These are phyloP conservation scores for Croton setiger DNA, from an alignment of 441 rosid species.

Conservation along the genomic window DNA sequence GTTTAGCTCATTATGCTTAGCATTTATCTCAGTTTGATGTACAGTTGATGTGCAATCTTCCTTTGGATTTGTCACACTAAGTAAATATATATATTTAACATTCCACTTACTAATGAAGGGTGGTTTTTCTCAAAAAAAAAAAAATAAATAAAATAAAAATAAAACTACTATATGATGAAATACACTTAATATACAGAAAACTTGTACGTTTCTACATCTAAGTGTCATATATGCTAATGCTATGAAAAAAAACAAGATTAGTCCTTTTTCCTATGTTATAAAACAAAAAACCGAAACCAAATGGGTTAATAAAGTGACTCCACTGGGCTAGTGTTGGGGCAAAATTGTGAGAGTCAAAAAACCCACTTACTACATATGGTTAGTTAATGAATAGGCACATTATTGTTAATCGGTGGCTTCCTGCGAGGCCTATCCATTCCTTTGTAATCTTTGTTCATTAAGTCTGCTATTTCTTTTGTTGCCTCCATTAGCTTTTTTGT, in stretches of 20 bases:
- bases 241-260: slow-evolving; percentile 6
- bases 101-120: no score
- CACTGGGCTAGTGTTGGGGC: slow-evolving; percentile 21
- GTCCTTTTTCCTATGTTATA: slow-evolving; percentile 12
- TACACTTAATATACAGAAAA: slow-evolving; percentile 27
- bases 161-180: slow-evolving; percentile 11
- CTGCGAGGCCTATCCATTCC: slow-evolving; percentile 34
- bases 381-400: slow-evolving; percentile 36
- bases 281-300: not conserved
- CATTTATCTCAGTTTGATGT: not conserved
- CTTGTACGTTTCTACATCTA: slow-evolving; percentile 16
- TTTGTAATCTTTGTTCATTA: slow-evolving; percentile 44
- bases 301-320: slow-evolving; percentile 17
- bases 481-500: slow-evolving; percentile 30
- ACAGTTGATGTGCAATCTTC: no score
- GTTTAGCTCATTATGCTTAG: no score
- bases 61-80: no score
- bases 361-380: not conserved
- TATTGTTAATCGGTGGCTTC: slow-evolving; percentile 57
- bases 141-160: slow-evolving; percentile 26
- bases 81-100: no score
- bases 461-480: slow-evolving; percentile 35
- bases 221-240: slow-evolving; percentile 10
- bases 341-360: slow-evolving; percentile 33
- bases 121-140: no score